Conservation (phyloP, 2,329 filamentous ascomycete species). For the Alternaria arbusti region DNA sequence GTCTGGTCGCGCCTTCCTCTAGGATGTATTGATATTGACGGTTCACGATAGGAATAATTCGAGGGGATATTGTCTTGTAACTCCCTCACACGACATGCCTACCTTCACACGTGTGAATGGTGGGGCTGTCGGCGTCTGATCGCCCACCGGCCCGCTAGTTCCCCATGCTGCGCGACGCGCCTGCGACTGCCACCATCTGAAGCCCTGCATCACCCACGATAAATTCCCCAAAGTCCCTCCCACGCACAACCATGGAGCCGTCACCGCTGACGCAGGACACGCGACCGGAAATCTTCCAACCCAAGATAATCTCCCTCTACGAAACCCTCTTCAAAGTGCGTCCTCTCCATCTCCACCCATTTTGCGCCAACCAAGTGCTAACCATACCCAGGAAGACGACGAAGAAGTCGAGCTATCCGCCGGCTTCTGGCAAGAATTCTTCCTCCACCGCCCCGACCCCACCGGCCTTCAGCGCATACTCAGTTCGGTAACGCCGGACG, state of each 20-base stretch:
- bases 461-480: constrained; percentile 71
- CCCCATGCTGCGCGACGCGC: constrained; percentile 4
- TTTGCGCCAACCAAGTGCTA: constrained; percentile 13
- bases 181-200: neutral
- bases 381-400: constrained; percentile 53
- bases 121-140: constrained; percentile 18
- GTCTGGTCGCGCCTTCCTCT: neutral
- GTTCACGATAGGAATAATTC: neutral
- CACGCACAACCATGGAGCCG: constrained; percentile 69
- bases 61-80: neutral
- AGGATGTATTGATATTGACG: neutral
- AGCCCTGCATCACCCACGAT: neutral
- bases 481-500: constrained; percentile 72
- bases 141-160: constrained; percentile 11
- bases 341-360: neutral
- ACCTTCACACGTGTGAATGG: constrained; percentile 10
- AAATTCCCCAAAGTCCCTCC: neutral
- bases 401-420: constrained; percentile 76
- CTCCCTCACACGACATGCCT: neutral
- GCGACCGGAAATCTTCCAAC: constrained; percentile 88
- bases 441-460: constrained; percentile 83
- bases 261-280: constrained; percentile 94
- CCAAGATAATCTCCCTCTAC: constrained; percentile 92
- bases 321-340: constrained; percentile 74
- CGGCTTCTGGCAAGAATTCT: constrained; percentile 96